Evolutionary conservation across 768 basidiomycete genomes (phyloP), one percentile per base, ranked within the genome.

Genomic region (Termitomyces sp.): DNA sequence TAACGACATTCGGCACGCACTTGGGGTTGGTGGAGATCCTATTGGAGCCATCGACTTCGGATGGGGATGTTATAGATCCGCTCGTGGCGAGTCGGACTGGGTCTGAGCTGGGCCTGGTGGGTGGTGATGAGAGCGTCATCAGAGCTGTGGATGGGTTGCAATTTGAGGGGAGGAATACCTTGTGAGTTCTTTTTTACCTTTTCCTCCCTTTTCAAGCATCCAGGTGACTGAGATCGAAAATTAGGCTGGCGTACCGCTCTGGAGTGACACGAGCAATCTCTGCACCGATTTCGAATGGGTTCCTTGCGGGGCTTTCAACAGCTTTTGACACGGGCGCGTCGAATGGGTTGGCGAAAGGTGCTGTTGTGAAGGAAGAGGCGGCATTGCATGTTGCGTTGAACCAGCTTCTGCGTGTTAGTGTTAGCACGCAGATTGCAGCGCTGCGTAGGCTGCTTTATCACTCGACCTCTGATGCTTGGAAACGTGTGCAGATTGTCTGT

Each of bases 201-300:
- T 40, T 23, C 56, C 52, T 43, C 41, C 4, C 57, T 33, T 26
- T 55, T 43, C 0, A 7, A 54, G 40, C 6, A 13, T 32, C 6
- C 7, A 46, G 16, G 53, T 57, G 43, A 54, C 40, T 57, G 12
- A 51, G 51, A 46, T 63, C 57, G 3, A 13, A 18, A 23, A 32
- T 61, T 46, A 93, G 91, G 35, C 67, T 89, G 43, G 89, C 92
- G 0, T 89, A 91, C 66, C 83, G 83, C 20, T 72, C 79, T 7
- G 92, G 93, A 4, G 87, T 95, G 3, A 91, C 90, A 2, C 80
- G 78, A 1, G 88, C 81, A 1, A 76, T 94, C 14, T 77, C 81
- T 0, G 80, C 85, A 0, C 93, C 92, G 0, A 67, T 72, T 6
- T 77, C 82, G 3, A 20, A 51, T 7, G 82, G 87, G 7, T 82